Evolutionary conservation across 306 rosid genomes (phyloP), one percentile per base, ranked within the genome.

Genomic region (Lathyrus tuberosus): DNA sequence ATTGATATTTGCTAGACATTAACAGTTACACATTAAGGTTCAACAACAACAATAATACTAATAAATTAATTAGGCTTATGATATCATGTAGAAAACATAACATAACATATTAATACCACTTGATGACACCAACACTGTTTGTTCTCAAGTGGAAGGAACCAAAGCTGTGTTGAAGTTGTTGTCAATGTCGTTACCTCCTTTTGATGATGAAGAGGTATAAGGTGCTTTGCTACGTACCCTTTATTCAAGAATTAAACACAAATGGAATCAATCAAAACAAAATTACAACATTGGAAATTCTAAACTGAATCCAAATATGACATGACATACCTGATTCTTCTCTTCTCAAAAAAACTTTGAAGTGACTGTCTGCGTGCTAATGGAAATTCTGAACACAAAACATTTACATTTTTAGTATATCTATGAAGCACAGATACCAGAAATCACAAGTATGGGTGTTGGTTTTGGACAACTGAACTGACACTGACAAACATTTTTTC

Each of bases 291-390:
- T 17, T 57, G 65, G 70, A 58, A 65, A 57, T 59, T 56, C 58
- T 38, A 53, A 71, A 76, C 48, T 41, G 54, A 58, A 5, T 3
- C 16, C 24, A 65, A 37, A 62, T 62, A 58, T 56, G 6, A 26
- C 12, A 40, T 38, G n/a, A 65, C 14, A 35, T 70, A 88, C 96
- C 96, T 89, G 67, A 65, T 84, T 58, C 83, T 79, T 31, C 96
- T 82, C 82, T 86, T 89, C 86, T 86, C 96, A 79, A 89, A 82
- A 78, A 89, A 89, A 20, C 86, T 83, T 75, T 86, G 92, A 66
- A 89, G 92, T 44, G 96, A 89, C 8, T 86, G 90, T 63, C 92
- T 85, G 67, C 96, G 86, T 18, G 92, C 87, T 31, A 89, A n/a
- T 26, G 96, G 96, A 70, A 89, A 83, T 71, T 86, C 96, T 89